These are phyloP conservation scores for Penicillium palitans DNA, from an alignment of 2,329 filamentous ascomycete genomes.

Conservation along the genomic window DNA sequence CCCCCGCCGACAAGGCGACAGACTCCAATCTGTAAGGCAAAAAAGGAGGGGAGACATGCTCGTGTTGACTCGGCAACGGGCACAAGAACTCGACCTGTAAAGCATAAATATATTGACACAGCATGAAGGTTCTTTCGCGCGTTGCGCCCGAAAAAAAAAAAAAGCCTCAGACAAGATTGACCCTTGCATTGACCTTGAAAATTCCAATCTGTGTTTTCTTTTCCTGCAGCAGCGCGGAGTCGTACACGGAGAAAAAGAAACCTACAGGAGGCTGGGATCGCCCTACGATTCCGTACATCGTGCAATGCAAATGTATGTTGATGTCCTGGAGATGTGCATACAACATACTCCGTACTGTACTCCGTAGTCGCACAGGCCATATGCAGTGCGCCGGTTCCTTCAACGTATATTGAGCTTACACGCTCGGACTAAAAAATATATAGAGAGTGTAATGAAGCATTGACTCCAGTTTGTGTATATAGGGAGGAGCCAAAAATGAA, in stretches of 20 bases:
- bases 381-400: background rate
- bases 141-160: background rate
- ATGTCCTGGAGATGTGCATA: constrained; percentile 1
- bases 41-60: constrained; percentile 1
- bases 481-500: background rate
- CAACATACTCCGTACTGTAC: background rate
- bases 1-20: background rate
- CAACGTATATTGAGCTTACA: background rate
- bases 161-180: background rate
- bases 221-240: constrained; percentile 12
- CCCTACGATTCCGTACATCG: constrained; percentile 7
- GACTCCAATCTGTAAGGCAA: background rate
- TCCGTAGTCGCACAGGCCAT: constrained; percentile 1
- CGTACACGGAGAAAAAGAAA: constrained; percentile 21
- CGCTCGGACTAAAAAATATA: background rate
- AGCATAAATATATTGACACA: background rate
- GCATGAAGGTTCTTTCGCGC: background rate
- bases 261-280: constrained; percentile 16
- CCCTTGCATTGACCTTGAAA: constrained; percentile 11
- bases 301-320: constrained; percentile 6
- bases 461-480: background rate
- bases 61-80: constrained; percentile 11
- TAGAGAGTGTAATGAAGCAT: background rate
- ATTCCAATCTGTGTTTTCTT: constrained; percentile 8
- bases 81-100: constrained; percentile 1